Evolutionary conservation across 2,329 filamentous ascomycete genomes (phyloP).

Genomic region (Cryphonectria carpinicola): DNA sequence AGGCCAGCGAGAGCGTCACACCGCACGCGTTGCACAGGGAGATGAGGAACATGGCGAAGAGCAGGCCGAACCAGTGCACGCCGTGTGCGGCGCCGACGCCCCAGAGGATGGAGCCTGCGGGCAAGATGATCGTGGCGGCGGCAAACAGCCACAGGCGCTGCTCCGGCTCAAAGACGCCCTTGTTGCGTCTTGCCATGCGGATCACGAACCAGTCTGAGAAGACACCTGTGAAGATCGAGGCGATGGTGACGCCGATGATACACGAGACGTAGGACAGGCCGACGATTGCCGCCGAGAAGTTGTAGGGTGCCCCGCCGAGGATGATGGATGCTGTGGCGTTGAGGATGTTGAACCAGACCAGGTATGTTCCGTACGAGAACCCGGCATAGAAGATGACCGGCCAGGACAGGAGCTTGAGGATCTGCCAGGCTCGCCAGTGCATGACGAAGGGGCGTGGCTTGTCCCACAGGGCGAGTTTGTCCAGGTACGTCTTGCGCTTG

Average conservation of each 20-base stretch:
- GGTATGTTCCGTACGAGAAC: conserved; percentile 40
- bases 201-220: conserved; percentile 40
- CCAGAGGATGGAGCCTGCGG: conserved; percentile 51
- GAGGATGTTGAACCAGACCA: conserved; percentile 41
- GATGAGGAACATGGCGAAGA: conserved; percentile 53
- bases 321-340: conserved; percentile 43
- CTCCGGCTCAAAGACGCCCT: conserved; percentile 40
- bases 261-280: conserved; percentile 35
- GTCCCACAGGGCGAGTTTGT: conserved; percentile 41
- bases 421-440: conserved; percentile 42
- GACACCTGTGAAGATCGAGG: conserved; percentile 36
- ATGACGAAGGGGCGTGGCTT: conserved; percentile 44
- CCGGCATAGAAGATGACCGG: conserved; percentile 47
- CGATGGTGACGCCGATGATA: conserved; percentile 35
- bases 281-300: conserved; percentile 38
- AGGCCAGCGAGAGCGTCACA: conserved; percentile 47
- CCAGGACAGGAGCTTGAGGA: conserved; percentile 41
- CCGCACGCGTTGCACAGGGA: conserved; percentile 48
- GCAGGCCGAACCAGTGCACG: conserved; percentile 49
- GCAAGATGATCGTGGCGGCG: conserved; percentile 45
- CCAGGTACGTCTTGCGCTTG: conserved; percentile 41
- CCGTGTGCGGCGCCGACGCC: conserved; percentile 53
- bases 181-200: conserved; percentile 36
- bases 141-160: conserved; percentile 39
- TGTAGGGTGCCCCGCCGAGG: conserved; percentile 37